Conservation (phyloP, 1,139 yeast species). For the Kurtzmaniella quercitrusa region DNA sequence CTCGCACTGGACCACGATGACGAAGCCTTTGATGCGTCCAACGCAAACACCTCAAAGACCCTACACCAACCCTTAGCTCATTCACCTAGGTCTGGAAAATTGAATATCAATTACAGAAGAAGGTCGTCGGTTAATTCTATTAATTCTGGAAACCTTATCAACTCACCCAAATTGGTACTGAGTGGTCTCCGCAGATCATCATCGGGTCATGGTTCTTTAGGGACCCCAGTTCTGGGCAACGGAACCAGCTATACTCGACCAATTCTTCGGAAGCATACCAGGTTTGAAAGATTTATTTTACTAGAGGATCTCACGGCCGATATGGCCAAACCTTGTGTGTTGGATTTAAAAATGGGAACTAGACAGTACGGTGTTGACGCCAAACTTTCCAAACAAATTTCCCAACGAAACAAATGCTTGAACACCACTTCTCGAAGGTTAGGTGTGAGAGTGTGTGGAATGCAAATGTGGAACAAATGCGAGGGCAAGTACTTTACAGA, state of each 20-base stretch:
- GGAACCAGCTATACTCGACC: constrained; percentile 7
- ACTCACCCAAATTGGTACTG: constrained; percentile 3
- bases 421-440: constrained; percentile 74
- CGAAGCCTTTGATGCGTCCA: neutral
- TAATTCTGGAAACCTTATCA: neutral
- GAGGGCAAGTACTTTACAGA: constrained; percentile 52
- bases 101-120: constrained; percentile 3
- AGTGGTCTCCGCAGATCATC: neutral
- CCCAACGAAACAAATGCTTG: constrained; percentile 80
- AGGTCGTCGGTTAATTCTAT: constrained; percentile 4
- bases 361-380: constrained; percentile 98
- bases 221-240: constrained; percentile 1
- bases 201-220: neutral
- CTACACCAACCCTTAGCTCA: neutral
- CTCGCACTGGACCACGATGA: neutral
- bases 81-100: neutral
- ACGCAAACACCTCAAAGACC: neutral
- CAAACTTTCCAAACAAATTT: constrained; percentile 58
- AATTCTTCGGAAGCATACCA: constrained; percentile 37
- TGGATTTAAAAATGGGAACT: constrained; percentile 97
- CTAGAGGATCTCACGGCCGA: constrained; percentile 87
- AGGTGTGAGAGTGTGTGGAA: constrained; percentile 94
- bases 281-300: constrained; percentile 79
- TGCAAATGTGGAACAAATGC: constrained; percentile 73
- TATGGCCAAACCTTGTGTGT: constrained; percentile 80